Evolutionary conservation across 495 filamentous ascomycete genomes (phyloP), one percentile per base, ranked within the genome.

Genomic region (Neurospora sp.): DNA sequence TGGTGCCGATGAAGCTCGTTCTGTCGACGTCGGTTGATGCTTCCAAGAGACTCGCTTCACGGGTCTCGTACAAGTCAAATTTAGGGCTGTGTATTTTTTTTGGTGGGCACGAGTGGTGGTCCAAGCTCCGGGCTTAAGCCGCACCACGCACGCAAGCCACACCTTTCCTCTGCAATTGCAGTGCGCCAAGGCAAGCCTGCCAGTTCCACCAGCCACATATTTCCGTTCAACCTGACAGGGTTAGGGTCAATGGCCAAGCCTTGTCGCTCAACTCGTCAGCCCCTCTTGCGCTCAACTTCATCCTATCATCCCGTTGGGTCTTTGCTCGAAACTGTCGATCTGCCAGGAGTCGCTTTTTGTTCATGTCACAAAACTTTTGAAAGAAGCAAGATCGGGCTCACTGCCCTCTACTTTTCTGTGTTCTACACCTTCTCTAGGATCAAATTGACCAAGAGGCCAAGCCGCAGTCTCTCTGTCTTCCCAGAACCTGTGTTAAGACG

Each of bases 51-150:
- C 72, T 74, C 68, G 68, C 74, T 76, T 76, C 74, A 73, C 70
- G 73, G 71, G 76, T 74, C 72, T 72, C 73, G 53, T 73, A 72
- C 72, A 68, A 71, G 69, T 69, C 47, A 69, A 78, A 73, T 77
- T 80, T 80, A 80, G 79, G 79, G 79, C 79, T 80, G 79, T 76
- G 73, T 78, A 72, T 71, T 73, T 76, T 80, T 79, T 79, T 80
- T 79, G 77, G 78, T 80, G 78, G 78, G 77, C 78, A 76, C 72
- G 72, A 72, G 27, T 72, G 61, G 53, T 42, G 70, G 45, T 69
- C 69, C 68, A 70, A 73, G 72, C 39, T 74, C 78, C 74, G 79
- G 69, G 16, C 27, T 61, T 79, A 70, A 75, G 72, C 77, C 73
- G 76, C 27, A 44, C 37, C 53, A 16, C 7, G 53, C 53, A 18